These are phyloP conservation scores for Sophora flavescens DNA, from an alignment of 306 rosid species.

Conservation along the genomic window DNA sequence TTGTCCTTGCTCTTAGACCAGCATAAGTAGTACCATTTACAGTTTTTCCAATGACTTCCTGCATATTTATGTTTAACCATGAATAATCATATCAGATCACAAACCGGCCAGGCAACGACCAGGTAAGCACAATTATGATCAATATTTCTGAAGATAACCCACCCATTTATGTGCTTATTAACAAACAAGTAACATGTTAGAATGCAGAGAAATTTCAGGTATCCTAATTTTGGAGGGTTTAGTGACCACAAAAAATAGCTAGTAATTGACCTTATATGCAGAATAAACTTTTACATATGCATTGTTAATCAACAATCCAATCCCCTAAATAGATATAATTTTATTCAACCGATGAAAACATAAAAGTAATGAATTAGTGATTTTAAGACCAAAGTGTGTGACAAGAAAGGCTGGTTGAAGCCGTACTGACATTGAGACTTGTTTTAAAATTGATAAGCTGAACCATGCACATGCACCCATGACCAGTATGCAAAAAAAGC, in stretches of 20 bases:
- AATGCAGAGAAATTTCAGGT: not conserved
- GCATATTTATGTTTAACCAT: conserved; percentile 41
- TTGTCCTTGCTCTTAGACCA: conserved; percentile 93
- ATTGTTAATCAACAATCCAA: not conserved
- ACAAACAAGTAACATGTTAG: conserved; percentile 3
- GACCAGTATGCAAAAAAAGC: conserved; percentile 12
- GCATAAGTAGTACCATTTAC: conserved; percentile 96
- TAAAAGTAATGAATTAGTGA: not conserved
- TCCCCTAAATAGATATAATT: not conserved
- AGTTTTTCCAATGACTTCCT: conserved; percentile 89
- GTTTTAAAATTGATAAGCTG: no score
- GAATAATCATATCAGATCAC: conserved; percentile 34
- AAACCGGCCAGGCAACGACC: not conserved
- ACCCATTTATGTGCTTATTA: not conserved
- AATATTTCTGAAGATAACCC: no score
- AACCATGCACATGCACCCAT: no score
- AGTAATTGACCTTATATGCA: not conserved
- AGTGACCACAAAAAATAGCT: not conserved
- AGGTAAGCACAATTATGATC: not conserved
- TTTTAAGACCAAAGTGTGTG: conserved; percentile 9
- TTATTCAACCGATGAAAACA: not conserved
- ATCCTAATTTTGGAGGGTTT: conserved; percentile 4
- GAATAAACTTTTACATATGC: not conserved
- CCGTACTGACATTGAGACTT: not conserved
- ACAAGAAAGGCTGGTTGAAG: not conserved